Evolutionary conservation across 2,329 filamentous ascomycete genomes (phyloP).

Genomic region (Cladophialophora yegresii): DNA sequence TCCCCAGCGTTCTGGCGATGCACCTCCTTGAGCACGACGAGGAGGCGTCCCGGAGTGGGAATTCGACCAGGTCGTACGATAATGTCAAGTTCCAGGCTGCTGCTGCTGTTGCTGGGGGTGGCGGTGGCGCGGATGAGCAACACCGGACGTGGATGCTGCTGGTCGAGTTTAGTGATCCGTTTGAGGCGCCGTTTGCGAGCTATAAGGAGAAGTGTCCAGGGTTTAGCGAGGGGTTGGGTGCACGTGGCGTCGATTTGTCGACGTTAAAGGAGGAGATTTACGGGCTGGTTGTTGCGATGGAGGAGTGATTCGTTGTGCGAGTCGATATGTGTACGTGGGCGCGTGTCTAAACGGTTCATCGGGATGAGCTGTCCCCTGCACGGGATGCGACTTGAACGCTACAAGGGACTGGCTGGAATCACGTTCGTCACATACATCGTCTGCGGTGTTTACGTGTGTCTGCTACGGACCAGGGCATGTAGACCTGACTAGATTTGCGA

Average conservation of each 20-base stretch:
- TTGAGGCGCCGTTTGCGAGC: slow-evolving; percentile 14
- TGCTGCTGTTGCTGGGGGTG: neutral
- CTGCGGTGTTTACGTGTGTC: neutral
- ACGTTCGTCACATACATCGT: neutral
- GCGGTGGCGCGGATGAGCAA: neutral
- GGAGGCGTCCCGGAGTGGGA: slow-evolving; percentile 9
- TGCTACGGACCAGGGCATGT: neutral
- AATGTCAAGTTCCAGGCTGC: slow-evolving; percentile 11
- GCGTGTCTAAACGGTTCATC: neutral
- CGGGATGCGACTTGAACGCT: neutral
- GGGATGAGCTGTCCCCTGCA: neutral
- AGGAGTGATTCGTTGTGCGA: neutral
- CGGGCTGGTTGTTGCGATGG: slow-evolving; percentile 12
- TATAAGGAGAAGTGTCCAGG: slow-evolving; percentile 1
- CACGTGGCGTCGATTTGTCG: slow-evolving; percentile 5
- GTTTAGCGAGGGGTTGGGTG: slow-evolving; percentile 3
- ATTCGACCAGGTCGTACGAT: slow-evolving; percentile 24
- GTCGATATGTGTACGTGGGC: too few relatives aligned
- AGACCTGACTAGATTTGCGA: neutral
- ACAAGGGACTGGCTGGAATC: neutral
- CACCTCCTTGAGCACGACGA: slow-evolving; percentile 23
- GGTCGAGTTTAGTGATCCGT: slow-evolving; percentile 20
- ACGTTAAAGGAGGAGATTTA: slow-evolving; percentile 8
- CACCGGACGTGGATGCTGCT: slow-evolving; percentile 17
- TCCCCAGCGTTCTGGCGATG: slow-evolving; percentile 15